Evolutionary conservation across 1,284 basidiomycete species (phyloP).

Genomic region (Cryptococcus wingfieldii): DNA sequence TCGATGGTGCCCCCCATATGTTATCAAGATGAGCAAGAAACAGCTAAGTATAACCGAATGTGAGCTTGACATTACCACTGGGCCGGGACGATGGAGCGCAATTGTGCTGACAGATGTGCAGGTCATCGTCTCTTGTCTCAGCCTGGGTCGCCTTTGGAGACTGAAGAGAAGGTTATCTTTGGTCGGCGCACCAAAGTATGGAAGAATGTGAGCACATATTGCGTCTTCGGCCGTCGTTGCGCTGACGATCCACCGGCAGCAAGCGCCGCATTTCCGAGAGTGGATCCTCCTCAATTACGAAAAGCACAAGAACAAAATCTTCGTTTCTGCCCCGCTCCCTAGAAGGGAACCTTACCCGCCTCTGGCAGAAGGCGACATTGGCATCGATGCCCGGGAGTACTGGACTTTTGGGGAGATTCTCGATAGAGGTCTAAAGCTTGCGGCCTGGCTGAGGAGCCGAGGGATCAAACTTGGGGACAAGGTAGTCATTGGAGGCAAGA

Average conservation of each 20-base stretch:
- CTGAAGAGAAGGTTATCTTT: slow-evolving; percentile 26
- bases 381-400: slow-evolving; percentile 7
- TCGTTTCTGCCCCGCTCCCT: not conserved
- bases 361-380: too few relatives aligned
- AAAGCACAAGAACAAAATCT: slow-evolving; percentile 18
- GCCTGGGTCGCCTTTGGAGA: slow-evolving; percentile 36
- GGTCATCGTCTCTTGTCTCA: slow-evolving; percentile 37
- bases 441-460: slow-evolving; percentile 28
- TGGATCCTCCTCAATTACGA: slow-evolving; percentile 25
- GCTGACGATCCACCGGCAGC: slow-evolving; percentile 16
- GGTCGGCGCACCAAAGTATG: slow-evolving; percentile 28
- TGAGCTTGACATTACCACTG: not conserved
- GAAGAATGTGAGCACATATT: slow-evolving; percentile 33
- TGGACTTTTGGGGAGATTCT: slow-evolving; percentile 30
- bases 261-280: slow-evolving; percentile 31
- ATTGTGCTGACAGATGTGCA: slow-evolving; percentile 4
- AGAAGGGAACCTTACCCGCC: not conserved
- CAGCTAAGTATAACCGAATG: slow-evolving; percentile 18
- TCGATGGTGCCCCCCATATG: too few relatives aligned
- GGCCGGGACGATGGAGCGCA: not conserved
- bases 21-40: too few relatives aligned
- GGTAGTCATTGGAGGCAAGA: slow-evolving; percentile 37
- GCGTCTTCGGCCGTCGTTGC: not conserved
- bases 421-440: slow-evolving; percentile 18
- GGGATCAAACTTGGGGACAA: slow-evolving; percentile 29